Base-by-base conservation (phyloP, 140 eudicot species). In the Ambrosia hybrid region DNA sequence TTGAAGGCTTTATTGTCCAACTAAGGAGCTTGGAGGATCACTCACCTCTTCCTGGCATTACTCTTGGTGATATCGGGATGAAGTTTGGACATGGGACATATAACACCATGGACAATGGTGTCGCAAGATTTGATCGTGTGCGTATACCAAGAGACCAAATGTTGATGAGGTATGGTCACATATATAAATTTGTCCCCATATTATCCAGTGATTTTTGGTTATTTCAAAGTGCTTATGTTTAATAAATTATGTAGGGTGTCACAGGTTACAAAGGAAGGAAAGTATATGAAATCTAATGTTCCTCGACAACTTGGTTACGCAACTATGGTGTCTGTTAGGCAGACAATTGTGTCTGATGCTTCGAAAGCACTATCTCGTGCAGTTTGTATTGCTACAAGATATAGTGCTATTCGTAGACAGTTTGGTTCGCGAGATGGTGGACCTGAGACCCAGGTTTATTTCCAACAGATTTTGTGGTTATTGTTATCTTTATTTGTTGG, bases 11-110 rank as follows among this genome's bases (percentile, higher is more conserved):
- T 73, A 87, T 92, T 75, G 95, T 89, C 60, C 98, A 92, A 79
- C 81, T 92, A 74, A 82, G 98, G 79, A 92, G 96, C 78, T 83
- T 92, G 88, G 96, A 92, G 66, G 96, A 92, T 75, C 98, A 92
- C 76, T 70, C 16, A 1, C 96, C 96, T 68, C 87, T 89, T 71
- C 95, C 89, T 0, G 98, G 98, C 57, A 80, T 92, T 33, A 92
- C 96, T 10, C 69, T 92, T 78, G 96, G 91, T 74, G 98, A 89
- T 76, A 89, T 92, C 49, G 98, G 96, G 77, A 83, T 82, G 86
- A 92, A 92, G 80, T 92, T 92, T 80, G 98, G 98, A 48, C 86
- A 82, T 82, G 98, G 95, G 78, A 95, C 95, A 34, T 92, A 92
- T 79, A 92, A 92, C 80, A 85, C 95, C 21, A 89, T 92, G 96